Conservation (phyloP, 345 rosid species). For the Laguncularia racemosa region DNA sequence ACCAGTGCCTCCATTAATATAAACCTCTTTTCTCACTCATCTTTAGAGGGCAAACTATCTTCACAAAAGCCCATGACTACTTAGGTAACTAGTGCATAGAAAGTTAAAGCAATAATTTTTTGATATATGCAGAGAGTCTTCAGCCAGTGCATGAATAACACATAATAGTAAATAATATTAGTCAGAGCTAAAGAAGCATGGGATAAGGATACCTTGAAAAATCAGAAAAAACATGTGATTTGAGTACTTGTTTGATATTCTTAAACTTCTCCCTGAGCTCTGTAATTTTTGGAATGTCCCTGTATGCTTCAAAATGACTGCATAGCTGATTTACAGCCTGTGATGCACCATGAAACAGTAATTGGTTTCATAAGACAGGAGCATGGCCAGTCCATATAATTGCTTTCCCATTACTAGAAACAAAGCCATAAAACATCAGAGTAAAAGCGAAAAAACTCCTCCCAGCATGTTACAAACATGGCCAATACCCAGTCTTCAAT, state of each 20-base stretch:
- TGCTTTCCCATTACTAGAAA: no score
- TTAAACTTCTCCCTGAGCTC: constrained; percentile 95
- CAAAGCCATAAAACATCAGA: no score
- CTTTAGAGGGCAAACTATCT: background rate
- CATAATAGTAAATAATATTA: no score
- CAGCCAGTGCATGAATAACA: background rate
- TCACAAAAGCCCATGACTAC: background rate
- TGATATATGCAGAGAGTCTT: no score
- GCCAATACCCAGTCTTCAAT: background rate
- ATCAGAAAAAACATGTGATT: constrained; percentile 93
- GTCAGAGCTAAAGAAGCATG: no score
- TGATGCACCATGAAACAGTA: constrained; percentile 19
- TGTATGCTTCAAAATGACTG: constrained; percentile 96
- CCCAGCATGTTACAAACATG: background rate
- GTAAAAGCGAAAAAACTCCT: no score
- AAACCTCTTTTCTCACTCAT: no score
- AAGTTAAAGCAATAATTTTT: background rate
- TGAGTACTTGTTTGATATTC: constrained; percentile 89
- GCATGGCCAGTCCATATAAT: no score
- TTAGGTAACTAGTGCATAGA: background rate
- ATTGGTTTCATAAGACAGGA: constrained; percentile 1
- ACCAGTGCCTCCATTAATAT: no score
- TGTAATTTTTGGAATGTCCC: constrained; percentile 92
- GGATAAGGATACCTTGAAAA: constrained; percentile 64
- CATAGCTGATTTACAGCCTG: constrained; percentile 99